Evolutionary conservation across 805 yeast genomes (phyloP), one percentile per base, ranked within the genome.

Genomic region (Starmerella stellata): DNA sequence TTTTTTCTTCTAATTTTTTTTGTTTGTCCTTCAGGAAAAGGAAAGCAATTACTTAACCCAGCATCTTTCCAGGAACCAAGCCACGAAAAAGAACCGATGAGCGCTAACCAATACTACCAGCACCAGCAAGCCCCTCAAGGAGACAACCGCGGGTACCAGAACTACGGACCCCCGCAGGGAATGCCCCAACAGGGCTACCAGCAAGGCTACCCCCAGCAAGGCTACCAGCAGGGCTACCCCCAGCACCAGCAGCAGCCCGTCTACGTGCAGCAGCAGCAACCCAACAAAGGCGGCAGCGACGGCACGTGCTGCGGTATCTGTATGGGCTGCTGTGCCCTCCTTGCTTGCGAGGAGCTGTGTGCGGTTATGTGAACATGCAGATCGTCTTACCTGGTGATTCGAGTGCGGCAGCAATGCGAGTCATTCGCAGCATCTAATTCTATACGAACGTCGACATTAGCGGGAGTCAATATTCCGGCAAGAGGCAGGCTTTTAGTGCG

Each of bases 231-330:
- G 36, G 42, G 44, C 8, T 57, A 49, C 23, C 54, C 45, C 20
- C 53, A 48, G 38, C 44, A 43, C 36, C 59, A 56, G 48, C 59
- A 51, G 43, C 59, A 55, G 52, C 60, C 59, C 8, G 55, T 54
- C 17, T 57, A 57, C 38, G 59, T 53, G 11, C 59, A 55, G 41
- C 55, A 46, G 32, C 54, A 37, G 19, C 44, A 46, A 31, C 38
- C 41, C 16, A 35, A 42, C 16, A 35, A 42, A 27, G 47, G 48
- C 16, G 49, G 51, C 27, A 52, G 49, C 17, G 52, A 55, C 29
- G 53, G 39, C 19, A 30, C 42, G n/a, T 44, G 50, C 39, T 48
- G 52, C 23, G 52, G 51, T 11, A 38, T 48, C 40, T 47, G 48
- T 21, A 15, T 45, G 21, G 52, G 52, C 15, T 47, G 47, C 43